phyloP scores from a whole-genome alignment of 176 grass and related monocot genomes.

The Rhynchospora tenuis region DNA sequence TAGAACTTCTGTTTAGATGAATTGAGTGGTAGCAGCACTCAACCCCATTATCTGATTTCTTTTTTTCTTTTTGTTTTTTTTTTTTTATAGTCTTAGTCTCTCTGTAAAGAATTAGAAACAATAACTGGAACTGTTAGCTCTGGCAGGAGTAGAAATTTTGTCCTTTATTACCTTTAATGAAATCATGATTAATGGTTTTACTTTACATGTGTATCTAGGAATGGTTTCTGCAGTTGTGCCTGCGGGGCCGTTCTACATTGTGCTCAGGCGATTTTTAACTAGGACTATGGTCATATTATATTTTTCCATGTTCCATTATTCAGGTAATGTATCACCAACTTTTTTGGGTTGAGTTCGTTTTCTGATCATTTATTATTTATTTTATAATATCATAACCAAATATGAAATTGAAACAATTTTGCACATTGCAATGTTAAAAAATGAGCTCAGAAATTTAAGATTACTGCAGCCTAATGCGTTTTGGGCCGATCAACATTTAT shows the following conservation, averaged over 20 bases:
- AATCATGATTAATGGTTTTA: conserved; percentile 18
- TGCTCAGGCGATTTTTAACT: not conserved
- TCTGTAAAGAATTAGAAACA: conserved; percentile 26
- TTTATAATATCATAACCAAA: too few species aligned
- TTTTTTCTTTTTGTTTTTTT: too few species aligned
- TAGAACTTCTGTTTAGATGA: conserved; percentile 11
- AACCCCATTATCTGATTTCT: conserved; percentile 5
- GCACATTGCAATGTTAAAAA: too few species aligned
- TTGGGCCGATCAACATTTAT: too few species aligned
- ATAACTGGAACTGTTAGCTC: not conserved
- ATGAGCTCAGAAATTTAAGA: too few species aligned
- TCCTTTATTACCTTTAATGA: not conserved
- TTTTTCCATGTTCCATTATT: not conserved
- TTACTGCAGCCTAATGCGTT: too few species aligned
- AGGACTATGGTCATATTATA: not conserved
- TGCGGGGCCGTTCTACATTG: not conserved
- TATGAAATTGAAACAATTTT: too few species aligned
- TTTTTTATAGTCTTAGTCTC: conserved; percentile 16
- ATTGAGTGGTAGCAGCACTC: conserved; percentile 4
- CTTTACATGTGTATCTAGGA: not conserved
- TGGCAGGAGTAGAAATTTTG: conserved; percentile 22
- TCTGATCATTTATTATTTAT: not conserved
- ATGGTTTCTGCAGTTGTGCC: too few species aligned
- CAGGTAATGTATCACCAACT: not conserved
- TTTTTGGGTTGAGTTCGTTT: not conserved